Evolutionary conservation across 2,329 filamentous ascomycete species (phyloP).

Genomic region (Pyrenophora graminea): DNA sequence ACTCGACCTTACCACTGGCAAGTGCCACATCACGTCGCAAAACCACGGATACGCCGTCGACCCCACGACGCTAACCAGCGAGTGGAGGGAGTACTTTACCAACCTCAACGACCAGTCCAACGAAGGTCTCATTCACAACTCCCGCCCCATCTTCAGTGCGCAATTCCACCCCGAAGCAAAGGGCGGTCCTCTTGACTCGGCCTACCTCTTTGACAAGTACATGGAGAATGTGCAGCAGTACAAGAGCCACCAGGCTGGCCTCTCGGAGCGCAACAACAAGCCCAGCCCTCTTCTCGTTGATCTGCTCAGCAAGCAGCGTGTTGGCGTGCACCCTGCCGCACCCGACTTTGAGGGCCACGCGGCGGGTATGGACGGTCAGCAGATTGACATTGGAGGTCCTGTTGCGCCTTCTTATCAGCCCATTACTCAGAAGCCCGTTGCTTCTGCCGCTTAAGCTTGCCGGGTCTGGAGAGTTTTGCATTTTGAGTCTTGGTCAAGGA

Average conservation of each 20-base stretch:
- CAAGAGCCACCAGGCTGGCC: constrained; percentile 79
- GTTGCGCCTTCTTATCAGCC: constrained; percentile 41
- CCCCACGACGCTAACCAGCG: constrained; percentile 74
- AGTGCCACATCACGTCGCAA: constrained; percentile 98
- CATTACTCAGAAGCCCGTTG: constrained; percentile 36
- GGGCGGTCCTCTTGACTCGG: constrained; percentile 92
- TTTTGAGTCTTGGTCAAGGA: constrained; percentile 5
- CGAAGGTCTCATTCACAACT: constrained; percentile 96
- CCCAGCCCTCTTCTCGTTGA: constrained; percentile 88
- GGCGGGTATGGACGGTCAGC: constrained; percentile 31
- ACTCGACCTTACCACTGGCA: constrained; percentile 89
- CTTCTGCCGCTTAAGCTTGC: constrained; percentile 32
- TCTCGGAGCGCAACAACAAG: constrained; percentile 78
- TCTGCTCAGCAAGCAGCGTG: constrained; percentile 89
- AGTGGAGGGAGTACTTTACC: constrained; percentile 98
- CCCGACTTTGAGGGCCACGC: constrained; percentile 42
- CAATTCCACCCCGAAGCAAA: constrained; percentile 99
- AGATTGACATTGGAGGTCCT: constrained; percentile 33
- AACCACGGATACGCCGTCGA: constrained; percentile 98
- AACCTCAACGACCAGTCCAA: constrained; percentile 98
- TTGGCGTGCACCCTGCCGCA: constrained; percentile 68
- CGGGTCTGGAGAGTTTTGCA: background rate
- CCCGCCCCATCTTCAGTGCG: constrained; percentile 94
- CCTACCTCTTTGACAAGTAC: constrained; percentile 97
- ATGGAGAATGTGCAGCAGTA: constrained; percentile 85